Conservation (phyloP, 768 basidiomycete genomes). For the Cystobasidium ongulense region DNA sequence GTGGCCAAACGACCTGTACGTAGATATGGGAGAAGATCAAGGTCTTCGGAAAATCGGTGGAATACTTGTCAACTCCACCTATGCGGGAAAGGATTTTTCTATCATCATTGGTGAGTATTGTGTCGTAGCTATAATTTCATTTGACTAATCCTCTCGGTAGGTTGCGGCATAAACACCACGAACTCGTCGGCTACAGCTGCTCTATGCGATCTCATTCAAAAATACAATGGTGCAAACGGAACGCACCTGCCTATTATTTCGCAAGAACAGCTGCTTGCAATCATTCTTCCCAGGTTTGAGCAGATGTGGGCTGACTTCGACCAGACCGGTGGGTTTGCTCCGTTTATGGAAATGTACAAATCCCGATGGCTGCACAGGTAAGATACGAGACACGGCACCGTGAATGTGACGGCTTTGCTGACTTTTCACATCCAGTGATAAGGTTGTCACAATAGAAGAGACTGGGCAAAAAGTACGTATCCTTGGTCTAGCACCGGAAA, state of each 20-base stretch:
- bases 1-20: constrained; percentile 97
- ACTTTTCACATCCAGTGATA: constrained; percentile 53
- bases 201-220: constrained; percentile 59
- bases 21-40: constrained; percentile 48
- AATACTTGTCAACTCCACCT: constrained; percentile 79
- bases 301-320: constrained; percentile 68
- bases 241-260: constrained; percentile 50
- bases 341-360: constrained; percentile 72
- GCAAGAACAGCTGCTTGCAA: constrained; percentile 67
- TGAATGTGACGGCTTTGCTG: not conserved
- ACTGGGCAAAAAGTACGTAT: constrained; percentile 65
- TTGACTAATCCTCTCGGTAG: constrained; percentile 47
- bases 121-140: not conserved
- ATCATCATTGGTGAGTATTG: constrained; percentile 65
- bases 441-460: constrained; percentile 72
- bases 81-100: constrained; percentile 62
- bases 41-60: constrained; percentile 72
- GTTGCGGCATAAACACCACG: constrained; percentile 78
- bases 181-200: constrained; percentile 76
- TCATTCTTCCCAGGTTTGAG: constrained; percentile 68
- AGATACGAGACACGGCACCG: constrained; percentile 46
- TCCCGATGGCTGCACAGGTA: constrained; percentile 85
- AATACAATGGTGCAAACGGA: constrained; percentile 38
- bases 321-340: constrained; percentile 59
- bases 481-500: constrained; percentile 72